These are phyloP conservation scores for Fomitopsis palustris DNA, from an alignment of 1,284 basidiomycete genomes.

Conservation along the genomic window DNA sequence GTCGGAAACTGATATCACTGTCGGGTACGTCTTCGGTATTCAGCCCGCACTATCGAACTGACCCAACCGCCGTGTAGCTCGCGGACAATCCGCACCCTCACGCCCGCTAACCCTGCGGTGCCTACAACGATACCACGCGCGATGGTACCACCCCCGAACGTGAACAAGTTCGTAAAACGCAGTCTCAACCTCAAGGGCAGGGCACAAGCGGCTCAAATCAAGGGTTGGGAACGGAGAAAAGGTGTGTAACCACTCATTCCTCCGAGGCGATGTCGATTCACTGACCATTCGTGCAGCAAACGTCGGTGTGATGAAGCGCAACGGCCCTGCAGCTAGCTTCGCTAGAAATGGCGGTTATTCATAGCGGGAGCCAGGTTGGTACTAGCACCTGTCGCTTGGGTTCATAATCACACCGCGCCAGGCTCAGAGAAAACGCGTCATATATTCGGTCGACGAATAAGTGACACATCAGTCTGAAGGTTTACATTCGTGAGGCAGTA, in stretches of 20 bases:
- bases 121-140: conserved; percentile 15
- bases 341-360: conserved; percentile 8
- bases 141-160: conserved; percentile 20
- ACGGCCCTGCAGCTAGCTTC: conserved; percentile 29
- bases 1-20: conserved; percentile 25
- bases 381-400: background rate
- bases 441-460: conserved; percentile 26
- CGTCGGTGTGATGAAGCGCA: conserved; percentile 28
- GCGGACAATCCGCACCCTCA: conserved; percentile 29
- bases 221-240: conserved; percentile 33
- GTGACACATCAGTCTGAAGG: conserved; percentile 13
- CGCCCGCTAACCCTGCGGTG: conserved; percentile 11
- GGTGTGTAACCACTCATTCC: conserved; percentile 18
- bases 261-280: background rate
- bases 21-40: conserved; percentile 24
- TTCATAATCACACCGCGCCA: background rate
- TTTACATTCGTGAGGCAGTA: conserved; percentile 5
- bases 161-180: conserved; percentile 25
- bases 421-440: conserved; percentile 3
- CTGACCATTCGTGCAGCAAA: conserved; percentile 17
- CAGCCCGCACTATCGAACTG: background rate
- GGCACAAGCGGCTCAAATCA: conserved; percentile 14
- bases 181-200: conserved; percentile 27
- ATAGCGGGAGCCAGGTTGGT: too few relatives aligned
- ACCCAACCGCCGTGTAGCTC: conserved; percentile 16